Evolutionary conservation across 768 basidiomycete species (phyloP).

Genomic region (Amanita jacksonii): DNA sequence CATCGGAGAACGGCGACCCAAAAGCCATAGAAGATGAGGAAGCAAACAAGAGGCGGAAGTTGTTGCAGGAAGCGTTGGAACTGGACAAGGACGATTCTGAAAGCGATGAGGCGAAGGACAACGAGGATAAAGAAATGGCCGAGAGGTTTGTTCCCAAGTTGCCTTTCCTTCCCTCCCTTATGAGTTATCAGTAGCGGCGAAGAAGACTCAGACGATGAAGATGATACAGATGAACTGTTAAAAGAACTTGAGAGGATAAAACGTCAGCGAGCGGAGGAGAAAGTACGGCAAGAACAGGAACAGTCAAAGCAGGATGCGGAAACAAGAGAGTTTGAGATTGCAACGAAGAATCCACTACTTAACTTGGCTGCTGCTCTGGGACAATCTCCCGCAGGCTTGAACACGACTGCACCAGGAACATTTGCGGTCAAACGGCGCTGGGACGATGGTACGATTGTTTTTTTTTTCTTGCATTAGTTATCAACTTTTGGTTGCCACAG

Average conservation of each 20-base stretch:
- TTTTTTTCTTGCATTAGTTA: constrained; percentile 4
- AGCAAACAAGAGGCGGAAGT: constrained; percentile 72
- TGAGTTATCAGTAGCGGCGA: constrained; percentile 24
- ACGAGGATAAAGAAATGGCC: constrained; percentile 21
- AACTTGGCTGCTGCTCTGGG: constrained; percentile 90
- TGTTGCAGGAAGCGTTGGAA: constrained; percentile 79
- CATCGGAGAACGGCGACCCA: constrained; percentile 6
- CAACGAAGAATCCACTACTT: constrained; percentile 78
- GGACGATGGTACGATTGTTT: constrained; percentile 70
- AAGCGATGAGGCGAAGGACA: constrained; percentile 51
- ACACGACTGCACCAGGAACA: constrained; percentile 67
- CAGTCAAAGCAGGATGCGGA: constrained; percentile 51
- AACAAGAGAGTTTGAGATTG: constrained; percentile 72
- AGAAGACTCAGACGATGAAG: constrained; percentile 67
- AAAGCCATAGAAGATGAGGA: constrained; percentile 35
- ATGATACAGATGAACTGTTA: constrained; percentile 88
- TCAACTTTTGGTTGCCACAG: constrained; percentile 26
- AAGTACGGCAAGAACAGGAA: constrained; percentile 71
- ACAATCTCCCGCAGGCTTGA: constrained; percentile 56
- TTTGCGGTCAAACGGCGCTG: constrained; percentile 90
- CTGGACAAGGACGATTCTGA: constrained; percentile 81
- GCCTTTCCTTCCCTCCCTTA: neutral
- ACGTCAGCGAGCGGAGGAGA: constrained; percentile 90
- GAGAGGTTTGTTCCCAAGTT: constrained; percentile 31
- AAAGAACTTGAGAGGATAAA: constrained; percentile 99